Conservation (phyloP, 495 filamentous ascomycete species). For the Cryomyces minteri region DNA sequence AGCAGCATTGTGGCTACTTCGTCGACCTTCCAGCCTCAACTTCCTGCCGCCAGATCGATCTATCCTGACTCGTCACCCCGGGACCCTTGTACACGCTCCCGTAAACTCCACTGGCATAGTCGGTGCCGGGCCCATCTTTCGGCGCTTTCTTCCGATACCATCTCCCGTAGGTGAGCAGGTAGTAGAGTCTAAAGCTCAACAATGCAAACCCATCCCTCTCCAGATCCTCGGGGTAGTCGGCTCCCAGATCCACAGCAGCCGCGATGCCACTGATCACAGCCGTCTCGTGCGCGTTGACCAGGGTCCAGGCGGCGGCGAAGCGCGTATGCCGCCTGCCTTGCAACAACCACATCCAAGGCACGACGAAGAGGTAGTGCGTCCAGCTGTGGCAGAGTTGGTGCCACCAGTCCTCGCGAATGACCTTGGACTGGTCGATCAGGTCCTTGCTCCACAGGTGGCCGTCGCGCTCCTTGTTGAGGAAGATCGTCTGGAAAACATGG, state of each 20-base stretch:
- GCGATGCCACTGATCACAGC: slow-evolving; percentile 63
- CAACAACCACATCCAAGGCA: slow-evolving; percentile 68
- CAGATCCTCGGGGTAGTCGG: slow-evolving; percentile 44
- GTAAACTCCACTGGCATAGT: slow-evolving; percentile 31
- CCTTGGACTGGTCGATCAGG: slow-evolving; percentile 47
- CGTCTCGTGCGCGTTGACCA: slow-evolving; percentile 76
- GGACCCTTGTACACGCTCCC: slow-evolving; percentile 35
- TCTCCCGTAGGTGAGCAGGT: slow-evolving; percentile 19
- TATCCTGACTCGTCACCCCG: slow-evolving; percentile 26
- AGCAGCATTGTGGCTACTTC: too few species aligned
- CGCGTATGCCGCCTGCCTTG: slow-evolving; percentile 48
- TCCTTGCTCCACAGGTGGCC: slow-evolving; percentile 50
- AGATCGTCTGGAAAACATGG: slow-evolving; percentile 76
- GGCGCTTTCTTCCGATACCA: slow-evolving; percentile 24
- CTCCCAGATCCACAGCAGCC: slow-evolving; percentile 60
- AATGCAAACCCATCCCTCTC: slow-evolving; percentile 27
- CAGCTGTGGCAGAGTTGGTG: slow-evolving; percentile 69
- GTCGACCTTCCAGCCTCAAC: too few species aligned
- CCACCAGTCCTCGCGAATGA: slow-evolving; percentile 67
- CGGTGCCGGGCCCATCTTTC: slow-evolving; percentile 19
- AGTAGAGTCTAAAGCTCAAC: slow-evolving; percentile 20
- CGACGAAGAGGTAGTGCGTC: slow-evolving; percentile 63
- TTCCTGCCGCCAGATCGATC: slow-evolving; percentile 30
- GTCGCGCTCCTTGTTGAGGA: slow-evolving; percentile 47
- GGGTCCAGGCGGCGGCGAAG: slow-evolving; percentile 60